Conservation (phyloP, 1,139 yeast species). For the Debaryomyces coudertii region DNA sequence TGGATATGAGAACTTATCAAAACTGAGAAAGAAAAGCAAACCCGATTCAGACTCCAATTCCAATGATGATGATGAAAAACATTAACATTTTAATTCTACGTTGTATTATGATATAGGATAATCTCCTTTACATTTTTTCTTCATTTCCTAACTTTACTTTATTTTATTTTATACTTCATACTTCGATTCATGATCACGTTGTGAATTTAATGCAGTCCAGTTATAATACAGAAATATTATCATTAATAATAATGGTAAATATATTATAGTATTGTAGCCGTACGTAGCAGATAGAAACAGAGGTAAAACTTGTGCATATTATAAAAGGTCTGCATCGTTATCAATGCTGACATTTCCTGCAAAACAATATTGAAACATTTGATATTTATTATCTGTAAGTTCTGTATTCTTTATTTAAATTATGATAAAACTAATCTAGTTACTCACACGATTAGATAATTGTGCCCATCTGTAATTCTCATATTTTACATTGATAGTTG, state of each 20-base stretch:
- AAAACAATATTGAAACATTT: neutral
- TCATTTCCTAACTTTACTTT: neutral
- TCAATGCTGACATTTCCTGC: neutral
- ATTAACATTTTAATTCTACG: slow-evolving; percentile 3
- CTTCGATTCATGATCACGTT: neutral
- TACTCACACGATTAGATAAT: slow-evolving; percentile 12
- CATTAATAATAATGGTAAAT: too few relatives aligned
- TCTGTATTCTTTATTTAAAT: neutral
- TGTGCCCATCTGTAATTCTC: slow-evolving; percentile 56
- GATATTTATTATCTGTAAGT: neutral
- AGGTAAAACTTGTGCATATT: too few relatives aligned
- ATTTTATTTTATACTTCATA: neutral
- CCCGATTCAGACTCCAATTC: slow-evolving; percentile 5
- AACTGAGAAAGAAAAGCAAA: slow-evolving; percentile 18
- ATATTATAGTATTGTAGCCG: too few relatives aligned
- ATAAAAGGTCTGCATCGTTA: too few relatives aligned
- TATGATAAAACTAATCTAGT: neutral
- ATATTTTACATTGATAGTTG: slow-evolving; percentile 61
- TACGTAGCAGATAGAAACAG: too few relatives aligned
- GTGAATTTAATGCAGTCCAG: neutral
- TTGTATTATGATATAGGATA: slow-evolving; percentile 2
- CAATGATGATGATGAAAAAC: slow-evolving; percentile 7
- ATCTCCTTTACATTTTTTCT: neutral
- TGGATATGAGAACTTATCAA: slow-evolving; percentile 54
- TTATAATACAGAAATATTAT: neutral